These are phyloP conservation scores for Torulaspora microellipsoides DNA, from an alignment of 805 yeast species.

Conservation along the genomic window DNA sequence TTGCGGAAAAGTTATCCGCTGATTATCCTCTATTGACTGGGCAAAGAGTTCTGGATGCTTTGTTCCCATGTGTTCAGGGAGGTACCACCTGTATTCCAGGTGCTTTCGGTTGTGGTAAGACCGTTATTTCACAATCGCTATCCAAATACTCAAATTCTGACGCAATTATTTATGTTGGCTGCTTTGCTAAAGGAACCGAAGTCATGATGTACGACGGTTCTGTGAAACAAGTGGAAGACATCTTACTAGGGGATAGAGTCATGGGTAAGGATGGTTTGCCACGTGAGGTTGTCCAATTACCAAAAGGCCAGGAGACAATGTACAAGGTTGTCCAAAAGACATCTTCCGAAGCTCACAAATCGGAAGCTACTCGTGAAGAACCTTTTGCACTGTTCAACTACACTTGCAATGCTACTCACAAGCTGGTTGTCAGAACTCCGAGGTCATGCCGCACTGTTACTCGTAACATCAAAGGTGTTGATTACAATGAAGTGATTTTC, in stretches of 20 bases:
- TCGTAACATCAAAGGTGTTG: constrained; percentile 1
- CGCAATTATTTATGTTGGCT: constrained; percentile 90
- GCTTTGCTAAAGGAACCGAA: constrained; percentile 38
- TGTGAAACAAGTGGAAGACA: constrained; percentile 34
- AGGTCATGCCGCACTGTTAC: constrained; percentile 1
- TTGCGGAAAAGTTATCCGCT: constrained; percentile 87
- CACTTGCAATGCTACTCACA: constrained; percentile 39
- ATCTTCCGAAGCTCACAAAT: constrained; percentile 4
- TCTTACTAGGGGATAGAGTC: constrained; percentile 40
- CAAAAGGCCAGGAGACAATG: constrained; percentile 44
- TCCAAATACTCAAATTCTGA: constrained; percentile 98
- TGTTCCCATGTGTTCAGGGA: constrained; percentile 99
- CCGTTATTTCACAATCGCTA: constrained; percentile 95
- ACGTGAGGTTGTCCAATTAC: constrained; percentile 41
- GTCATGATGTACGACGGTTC: constrained; percentile 45
- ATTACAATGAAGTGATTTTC: constrained; percentile 9
- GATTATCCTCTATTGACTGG: constrained; percentile 96
- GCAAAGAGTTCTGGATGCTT: constrained; percentile 96
- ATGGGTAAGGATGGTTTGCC: constrained; percentile 44
- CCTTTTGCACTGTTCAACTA: constrained; percentile 18
- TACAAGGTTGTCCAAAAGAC: constrained; percentile 34
- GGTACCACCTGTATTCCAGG: constrained; percentile 99
- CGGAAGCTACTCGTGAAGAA: neutral
- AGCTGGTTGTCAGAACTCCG: constrained; percentile 38
- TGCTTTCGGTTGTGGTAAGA: constrained; percentile 99